Base-by-base conservation (phyloP, 2,329 filamentous ascomycete species). In the Nectriaceae sp. region DNA sequence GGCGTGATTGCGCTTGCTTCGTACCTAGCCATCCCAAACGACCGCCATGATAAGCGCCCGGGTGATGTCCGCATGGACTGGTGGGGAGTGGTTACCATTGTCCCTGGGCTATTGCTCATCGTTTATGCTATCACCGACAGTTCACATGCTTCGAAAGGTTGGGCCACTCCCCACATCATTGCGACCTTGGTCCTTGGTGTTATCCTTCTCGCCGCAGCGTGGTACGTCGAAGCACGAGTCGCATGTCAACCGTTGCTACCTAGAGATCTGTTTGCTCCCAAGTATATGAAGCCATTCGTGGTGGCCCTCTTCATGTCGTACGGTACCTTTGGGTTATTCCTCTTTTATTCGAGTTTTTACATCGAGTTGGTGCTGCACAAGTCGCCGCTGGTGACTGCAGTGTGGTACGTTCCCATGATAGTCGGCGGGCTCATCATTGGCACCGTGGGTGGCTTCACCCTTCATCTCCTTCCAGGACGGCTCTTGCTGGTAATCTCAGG, bases 111-210 rank as follows among this genome's bases (percentile, higher is more conserved):
- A 3, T 74, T 87, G 10, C 70, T 89, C 13, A 70, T 87, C 56
- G 82, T 88, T 3, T 89, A 84, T 57, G 80, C 85, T 2, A 76
- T 90, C 46, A 87, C 85, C 2, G 81, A 88, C 48, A 82, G 80
- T 29, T 78, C 82, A 0, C 82, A 87, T 62, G 83, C 83, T 2
- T 73, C 78, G 0, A 60, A 78, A 4, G 77, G 80, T 8, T 89
- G 86, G 86, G 72, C 67, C 21, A 85, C 83, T 2, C 82, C 83
- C 1, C 86, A 88, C 52, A 84, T 89, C 43, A 75, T 78, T n/a
- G 69, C 80, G 11, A 78, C 80, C 0, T 76, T 89, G 35, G 65
- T 80, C 2, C 43, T 85, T 5, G 86, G 85, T 0, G 68, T 76
- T 18, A 44, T 82, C 2, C 63, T 82, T 4, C 66, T 89, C 1